phyloP scores from a whole-genome alignment of 805 yeast species.

The Candida piceae region DNA sequence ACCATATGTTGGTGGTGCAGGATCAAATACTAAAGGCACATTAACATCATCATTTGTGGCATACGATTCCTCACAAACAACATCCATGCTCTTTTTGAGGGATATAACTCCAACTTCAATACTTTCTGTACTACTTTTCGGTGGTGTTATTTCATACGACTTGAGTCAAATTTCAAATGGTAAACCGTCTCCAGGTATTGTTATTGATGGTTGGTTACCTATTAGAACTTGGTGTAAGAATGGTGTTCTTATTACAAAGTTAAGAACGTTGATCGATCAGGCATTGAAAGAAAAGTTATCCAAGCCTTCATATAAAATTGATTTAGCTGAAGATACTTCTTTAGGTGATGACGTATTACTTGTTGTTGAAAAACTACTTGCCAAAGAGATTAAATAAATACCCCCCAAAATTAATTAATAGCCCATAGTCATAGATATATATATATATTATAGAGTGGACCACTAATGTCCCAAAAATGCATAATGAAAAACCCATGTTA shows the following conservation, averaged over 20 bases:
- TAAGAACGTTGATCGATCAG: slow-evolving; percentile 61
- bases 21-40: slow-evolving; percentile 26
- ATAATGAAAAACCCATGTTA: no score
- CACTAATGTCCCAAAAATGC: no score
- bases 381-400: neutral
- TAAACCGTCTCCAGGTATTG: slow-evolving; percentile 72
- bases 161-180: slow-evolving; percentile 35
- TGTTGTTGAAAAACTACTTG: slow-evolving; percentile 33
- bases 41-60: slow-evolving; percentile 57
- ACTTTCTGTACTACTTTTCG: slow-evolving; percentile 71
- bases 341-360: slow-evolving; percentile 33
- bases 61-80: slow-evolving; percentile 51
- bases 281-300: slow-evolving; percentile 60
- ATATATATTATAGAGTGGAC: no score
- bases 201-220: slow-evolving; percentile 86
- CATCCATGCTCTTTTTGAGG: slow-evolving; percentile 63
- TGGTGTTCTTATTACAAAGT: slow-evolving; percentile 74
- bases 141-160: slow-evolving; percentile 66
- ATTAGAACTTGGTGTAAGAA: slow-evolving; percentile 91
- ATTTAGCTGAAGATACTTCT: slow-evolving; percentile 10
- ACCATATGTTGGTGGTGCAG: slow-evolving; percentile 23
- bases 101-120: slow-evolving; percentile 79
- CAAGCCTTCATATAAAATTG: slow-evolving; percentile 34
- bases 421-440: no score
- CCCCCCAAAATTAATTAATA: neutral